Evolutionary conservation across 805 yeast species (phyloP).

Genomic region (Candida sphagnicola): DNA sequence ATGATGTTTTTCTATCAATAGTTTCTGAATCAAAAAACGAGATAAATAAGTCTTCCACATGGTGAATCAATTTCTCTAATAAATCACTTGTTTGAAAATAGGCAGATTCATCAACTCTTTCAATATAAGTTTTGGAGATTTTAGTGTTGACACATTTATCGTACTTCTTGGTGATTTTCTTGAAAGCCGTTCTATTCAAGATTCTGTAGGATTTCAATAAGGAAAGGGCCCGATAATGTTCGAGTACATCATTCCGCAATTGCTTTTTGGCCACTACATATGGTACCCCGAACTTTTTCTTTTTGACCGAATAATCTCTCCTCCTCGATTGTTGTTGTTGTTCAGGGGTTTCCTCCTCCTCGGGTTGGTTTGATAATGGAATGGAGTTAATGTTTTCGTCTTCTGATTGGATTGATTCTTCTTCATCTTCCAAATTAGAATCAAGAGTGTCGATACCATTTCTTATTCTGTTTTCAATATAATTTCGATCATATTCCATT

Average conservation of each 20-base stretch:
- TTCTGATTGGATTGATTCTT: conserved; percentile 13
- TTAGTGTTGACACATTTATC: conserved; percentile 64
- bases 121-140: conserved; percentile 48
- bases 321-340: conserved; percentile 22
- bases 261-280: conserved; percentile 64
- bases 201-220: conserved; percentile 66
- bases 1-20: conserved; percentile 58
- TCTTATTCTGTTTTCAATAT: conserved; percentile 34
- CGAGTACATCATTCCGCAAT: conserved; percentile 64
- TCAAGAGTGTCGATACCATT: conserved; percentile 22
- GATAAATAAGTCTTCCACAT: conserved; percentile 67
- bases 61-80: conserved; percentile 57
- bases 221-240: conserved; percentile 70
- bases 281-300: conserved; percentile 43
- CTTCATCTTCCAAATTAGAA: too few species aligned
- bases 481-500: conserved; percentile 25
- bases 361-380: not conserved
- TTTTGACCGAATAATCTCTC: conserved; percentile 45
- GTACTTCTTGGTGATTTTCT: conserved; percentile 85
- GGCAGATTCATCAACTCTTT: conserved; percentile 47
- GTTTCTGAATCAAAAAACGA: conserved; percentile 54
- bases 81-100: conserved; percentile 61
- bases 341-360: conserved; percentile 10
- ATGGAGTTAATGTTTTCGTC: conserved; percentile 3
- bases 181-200: conserved; percentile 80